Evolutionary conservation across 306 rosid genomes (phyloP).

Genomic region (Phaseolus lunatus): DNA sequence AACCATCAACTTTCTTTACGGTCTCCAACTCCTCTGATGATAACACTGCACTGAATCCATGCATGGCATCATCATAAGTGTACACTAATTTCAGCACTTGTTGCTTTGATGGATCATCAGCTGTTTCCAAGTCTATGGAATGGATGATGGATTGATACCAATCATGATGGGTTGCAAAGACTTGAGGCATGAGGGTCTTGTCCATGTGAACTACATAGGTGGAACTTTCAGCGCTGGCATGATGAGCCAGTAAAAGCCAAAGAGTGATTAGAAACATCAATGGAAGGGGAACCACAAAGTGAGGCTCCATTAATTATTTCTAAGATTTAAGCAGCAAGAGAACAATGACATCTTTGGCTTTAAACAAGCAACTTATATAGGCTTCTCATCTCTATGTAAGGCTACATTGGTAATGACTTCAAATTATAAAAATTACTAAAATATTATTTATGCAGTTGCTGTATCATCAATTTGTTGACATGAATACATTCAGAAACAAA

Average conservation of each 20-base stretch:
- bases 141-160: slow-evolving; percentile 49
- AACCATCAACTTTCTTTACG: slow-evolving; percentile 37
- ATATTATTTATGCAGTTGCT: background rate
- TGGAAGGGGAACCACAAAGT: slow-evolving; percentile 13
- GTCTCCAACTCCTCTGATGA: slow-evolving; percentile 44
- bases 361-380: slow-evolving; percentile 33
- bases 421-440: background rate
- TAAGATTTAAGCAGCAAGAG: background rate
- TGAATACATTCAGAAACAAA: too few species aligned
- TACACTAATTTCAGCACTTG: slow-evolving; percentile 36
- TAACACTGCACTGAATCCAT: slow-evolving; percentile 51
- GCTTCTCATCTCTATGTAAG: background rate
- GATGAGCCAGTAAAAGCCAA: slow-evolving; percentile 24
- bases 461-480: background rate
- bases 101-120: background rate
- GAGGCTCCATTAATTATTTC: slow-evolving; percentile 39
- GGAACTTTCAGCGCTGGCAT: slow-evolving; percentile 34
- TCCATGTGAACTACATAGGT: slow-evolving; percentile 56
- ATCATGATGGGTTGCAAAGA: slow-evolving; percentile 41
- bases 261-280: slow-evolving; percentile 32
- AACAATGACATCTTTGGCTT: slow-evolving; percentile 13
- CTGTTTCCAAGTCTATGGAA: slow-evolving; percentile 13
- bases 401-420: background rate
- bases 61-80: slow-evolving; percentile 46
- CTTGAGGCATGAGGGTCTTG: slow-evolving; percentile 51